Evolutionary conservation across 495 filamentous ascomycete species (phyloP).

Genomic region (Xylaria scruposa): DNA sequence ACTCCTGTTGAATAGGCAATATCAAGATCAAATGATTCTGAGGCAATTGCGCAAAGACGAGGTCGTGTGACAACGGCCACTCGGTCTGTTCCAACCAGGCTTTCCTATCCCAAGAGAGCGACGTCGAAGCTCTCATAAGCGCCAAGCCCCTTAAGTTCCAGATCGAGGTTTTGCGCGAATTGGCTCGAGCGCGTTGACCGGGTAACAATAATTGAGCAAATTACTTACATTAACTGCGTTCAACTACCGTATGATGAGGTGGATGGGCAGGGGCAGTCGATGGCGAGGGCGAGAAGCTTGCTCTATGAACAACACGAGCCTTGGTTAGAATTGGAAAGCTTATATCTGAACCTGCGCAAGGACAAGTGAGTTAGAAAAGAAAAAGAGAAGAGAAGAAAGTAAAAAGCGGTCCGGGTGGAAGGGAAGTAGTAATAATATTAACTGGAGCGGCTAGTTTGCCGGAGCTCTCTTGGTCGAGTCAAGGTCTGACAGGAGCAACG

Average conservation of each 20-base stretch:
- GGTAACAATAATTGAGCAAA: conserved; percentile 10
- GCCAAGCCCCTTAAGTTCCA: conserved; percentile 8
- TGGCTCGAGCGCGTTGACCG: conserved; percentile 15
- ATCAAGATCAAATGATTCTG: neutral
- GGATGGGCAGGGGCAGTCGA: neutral
- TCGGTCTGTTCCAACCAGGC: neutral
- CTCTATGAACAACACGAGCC: conserved; percentile 46
- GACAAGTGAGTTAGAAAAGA: conserved; percentile 42
- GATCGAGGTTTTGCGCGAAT: neutral
- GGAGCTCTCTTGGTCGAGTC: conserved; percentile 27
- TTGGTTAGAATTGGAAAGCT: conserved; percentile 35
- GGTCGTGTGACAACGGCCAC: neutral
- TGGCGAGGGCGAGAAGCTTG: conserved; percentile 27
- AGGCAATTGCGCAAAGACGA: neutral
- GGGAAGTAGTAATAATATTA: conserved; percentile 39
- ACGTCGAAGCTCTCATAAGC: neutral
- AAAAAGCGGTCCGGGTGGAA: conserved; percentile 38
- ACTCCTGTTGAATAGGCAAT: conserved; percentile 5
- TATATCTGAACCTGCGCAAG: conserved; percentile 36
- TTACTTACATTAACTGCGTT: conserved; percentile 24
- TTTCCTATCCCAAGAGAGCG: neutral
- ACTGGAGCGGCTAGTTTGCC: conserved; percentile 35
- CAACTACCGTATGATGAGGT: neutral
- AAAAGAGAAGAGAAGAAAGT: conserved; percentile 30
- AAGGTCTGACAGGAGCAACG: conserved; percentile 33